Evolutionary conservation across 305 asterid species (phyloP), one percentile per base, ranked within the genome.

Genomic region (Striga hermonthica): DNA sequence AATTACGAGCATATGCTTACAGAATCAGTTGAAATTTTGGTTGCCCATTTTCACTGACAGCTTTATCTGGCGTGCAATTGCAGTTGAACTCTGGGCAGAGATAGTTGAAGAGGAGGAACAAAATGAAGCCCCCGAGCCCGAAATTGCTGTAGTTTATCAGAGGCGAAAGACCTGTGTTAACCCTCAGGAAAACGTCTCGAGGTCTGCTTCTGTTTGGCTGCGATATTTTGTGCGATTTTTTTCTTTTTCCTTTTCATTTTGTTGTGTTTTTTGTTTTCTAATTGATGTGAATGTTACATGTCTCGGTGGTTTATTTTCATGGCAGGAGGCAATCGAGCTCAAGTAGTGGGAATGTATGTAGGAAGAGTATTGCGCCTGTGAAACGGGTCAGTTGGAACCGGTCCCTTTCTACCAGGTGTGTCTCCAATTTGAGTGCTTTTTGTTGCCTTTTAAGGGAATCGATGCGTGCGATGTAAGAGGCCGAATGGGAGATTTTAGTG

Each of bases 391-490:
- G 91, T 74, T 77, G 96, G 94, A 90, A 83, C 54, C 93, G 97
- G 39, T 79, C 95, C 47, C 96, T 92, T 66, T 86, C 90, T 49
- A 90, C 86, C 34, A 90, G 97, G 97, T 90, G 56, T 57, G 66
- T 45, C 68, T 66, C 68, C 69, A 71, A 37, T 71, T 57, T 67
- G 37, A 35, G 71, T 58, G 13, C 31, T 53, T 48, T 64, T 49
- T 16, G 5, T 61, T 50, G 54, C 14, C 36, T 60, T 60, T 31
- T 48, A 3, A 28, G 54, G 48, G 41, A 72, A 68, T 48, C 45
- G 13, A 50, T 40, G 8, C 9, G 7, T 62, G 73, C n/a, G 13
- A 35, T 58, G 7, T 22, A 22, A 22, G 31, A 22, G 31, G 31
- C 31, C 31, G 2, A 8, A 49, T 63, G 60, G 12, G 38, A 9